Base-by-base conservation (phyloP, 495 filamentous ascomycete species). In the Penicillium nucicola region DNA sequence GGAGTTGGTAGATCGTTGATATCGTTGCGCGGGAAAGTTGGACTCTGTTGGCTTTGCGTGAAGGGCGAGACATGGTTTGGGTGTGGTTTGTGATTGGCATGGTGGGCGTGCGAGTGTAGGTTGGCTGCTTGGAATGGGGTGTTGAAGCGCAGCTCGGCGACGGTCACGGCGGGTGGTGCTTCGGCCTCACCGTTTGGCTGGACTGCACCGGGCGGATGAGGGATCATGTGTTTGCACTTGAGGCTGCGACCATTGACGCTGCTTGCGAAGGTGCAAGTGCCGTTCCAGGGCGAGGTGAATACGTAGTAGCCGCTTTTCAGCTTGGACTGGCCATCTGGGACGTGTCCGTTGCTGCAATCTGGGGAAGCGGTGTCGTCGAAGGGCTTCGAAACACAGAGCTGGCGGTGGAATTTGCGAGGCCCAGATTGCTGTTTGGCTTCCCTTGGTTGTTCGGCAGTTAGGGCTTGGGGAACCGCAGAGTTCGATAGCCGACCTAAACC, bases 61-160 rank as follows among this genome's bases (percentile, higher is more conserved):
- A 63, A 65, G n/a, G 61, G 58, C 13, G 64, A 67, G 32, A 51
- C 18, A 31, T 67, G 57, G 22, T 60, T 52, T 3, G 60, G 59
- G 6, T 57, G 56, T 5, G 57, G 61, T 8, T 62, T 57, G 8
- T 57, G 52, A 13, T 33, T 34, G 15, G 57, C 55, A 2, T 62
- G 55, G 23, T 64, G 58, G 23, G 53, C 58, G 42, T 65, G 62
- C 13, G 53, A 55, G 43, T 67, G 67, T 0, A 68, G 60, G 44
- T 72, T 68, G 34, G 67, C 60, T 12, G 68, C 61, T 62, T 72
- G 71, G 52, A 76, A 78, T 12, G 90, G 89, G 0, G 90, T 79
- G 66, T 95, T 96, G 78, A 95, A 96, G 30, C 91, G 83, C 46
- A 96, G 70, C 68, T 96, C 91, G 61, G 89, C 92, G 9, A 92